Base-by-base conservation (phyloP, 2,329 filamentous ascomycete species). In the Bimuria novae-zelandiae region DNA sequence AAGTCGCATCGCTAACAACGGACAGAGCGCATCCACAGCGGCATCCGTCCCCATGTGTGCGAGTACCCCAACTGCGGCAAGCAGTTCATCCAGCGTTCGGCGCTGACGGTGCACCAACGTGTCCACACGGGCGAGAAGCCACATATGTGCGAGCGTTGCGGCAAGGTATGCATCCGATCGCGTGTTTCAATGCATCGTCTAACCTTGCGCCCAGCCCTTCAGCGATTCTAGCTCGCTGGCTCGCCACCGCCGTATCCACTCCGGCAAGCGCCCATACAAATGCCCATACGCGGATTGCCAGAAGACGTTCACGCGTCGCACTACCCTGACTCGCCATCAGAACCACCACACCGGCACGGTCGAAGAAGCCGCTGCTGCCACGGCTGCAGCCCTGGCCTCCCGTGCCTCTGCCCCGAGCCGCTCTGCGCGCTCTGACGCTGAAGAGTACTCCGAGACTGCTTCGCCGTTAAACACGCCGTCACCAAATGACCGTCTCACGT, bases 101-200 rank as follows among this genome's bases (percentile, higher is more conserved):
- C 94, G 19, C 78, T 99, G 72, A 99, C 94, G 0, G 94, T 99
- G 7, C 94, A 97, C 75, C 88, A 90, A 69, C 89, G 94, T 64
- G 92, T 97, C 17, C 94, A 99, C 75, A 97, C 94, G 1, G 94
- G 94, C 60, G 94, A 97, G 78, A 99, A 99, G 77, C 94, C 94
- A 45, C 94, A 99, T 68, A 93, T 94, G 86, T 99, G 94, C 72
- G 94, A 97, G 76, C 86, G 90, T 58, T 97, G 94, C 74, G 90
- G 91, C 73, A 97, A 97, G 87, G 92, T 96, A 80, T 67, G 82
- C 49, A 23, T 19, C 32, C 43, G 35, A 23, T 53, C 32, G 19
- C 45, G 37, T 37, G 21, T 35, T 50, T 30, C 37, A 54, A 12
- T 29, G 10, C 22, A 37, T 27, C 45, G 33, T 40, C 69, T 75